phyloP scores from a whole-genome alignment of 2,329 filamentous ascomycete genomes.

The Venturia asperata region DNA sequence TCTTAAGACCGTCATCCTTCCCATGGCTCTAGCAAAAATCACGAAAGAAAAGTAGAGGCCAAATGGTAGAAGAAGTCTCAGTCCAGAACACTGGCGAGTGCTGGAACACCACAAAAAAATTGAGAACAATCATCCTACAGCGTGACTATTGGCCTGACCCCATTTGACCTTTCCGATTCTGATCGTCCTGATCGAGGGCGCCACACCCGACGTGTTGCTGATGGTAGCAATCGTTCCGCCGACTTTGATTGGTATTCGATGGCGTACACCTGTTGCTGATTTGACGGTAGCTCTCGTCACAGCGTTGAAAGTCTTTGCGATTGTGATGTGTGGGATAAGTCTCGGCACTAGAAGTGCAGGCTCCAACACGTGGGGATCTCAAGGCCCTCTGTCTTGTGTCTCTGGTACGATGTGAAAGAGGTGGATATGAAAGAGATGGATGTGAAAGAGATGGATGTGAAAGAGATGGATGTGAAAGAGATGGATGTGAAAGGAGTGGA shows the following conservation, averaged over 20 bases:
- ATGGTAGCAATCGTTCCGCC: slow-evolving; percentile 14
- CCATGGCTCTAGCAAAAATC: slow-evolving; percentile 11
- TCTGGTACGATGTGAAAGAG: background rate
- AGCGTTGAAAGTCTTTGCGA: background rate
- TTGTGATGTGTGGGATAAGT: slow-evolving; percentile 11
- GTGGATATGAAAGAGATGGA: background rate
- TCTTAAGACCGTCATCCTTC: slow-evolving; percentile 8
- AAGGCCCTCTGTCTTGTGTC: background rate
- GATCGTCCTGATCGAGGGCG: slow-evolving; percentile 2
- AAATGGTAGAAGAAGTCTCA: slow-evolving; percentile 11
- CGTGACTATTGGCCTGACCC: background rate
- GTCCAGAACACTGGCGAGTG: slow-evolving; percentile 8
- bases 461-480: slow-evolving; percentile 6
- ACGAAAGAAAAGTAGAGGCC: slow-evolving; percentile 4
- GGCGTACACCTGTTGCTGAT: slow-evolving; percentile 1
- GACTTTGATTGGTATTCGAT: background rate
- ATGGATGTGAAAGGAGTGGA: too few species aligned
- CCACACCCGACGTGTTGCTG: slow-evolving; percentile 8
- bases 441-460: slow-evolving; percentile 6
- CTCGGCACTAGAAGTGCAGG: slow-evolving; percentile 10
- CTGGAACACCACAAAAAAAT: background rate
- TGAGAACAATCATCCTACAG: slow-evolving; percentile 9
- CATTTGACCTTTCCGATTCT: background rate
- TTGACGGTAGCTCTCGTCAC: background rate
- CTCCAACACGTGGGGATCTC: background rate